phyloP scores from a whole-genome alignment of 73 alveolate species.

The Blepharisma stoltei region DNA sequence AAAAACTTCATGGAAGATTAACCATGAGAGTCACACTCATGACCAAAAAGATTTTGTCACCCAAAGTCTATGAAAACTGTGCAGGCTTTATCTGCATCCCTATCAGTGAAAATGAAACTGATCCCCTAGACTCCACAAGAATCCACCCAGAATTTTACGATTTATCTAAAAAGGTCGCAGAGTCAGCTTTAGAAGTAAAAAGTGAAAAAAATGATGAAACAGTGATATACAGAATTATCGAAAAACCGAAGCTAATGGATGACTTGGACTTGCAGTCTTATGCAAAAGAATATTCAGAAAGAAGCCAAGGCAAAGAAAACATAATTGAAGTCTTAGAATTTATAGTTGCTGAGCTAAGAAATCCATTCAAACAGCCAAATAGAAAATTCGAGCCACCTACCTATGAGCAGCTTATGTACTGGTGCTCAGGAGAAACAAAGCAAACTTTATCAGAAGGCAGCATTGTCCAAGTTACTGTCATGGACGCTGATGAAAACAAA shows the following conservation, averaged over 20 bases:
- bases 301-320: conserved; percentile 42
- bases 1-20: conserved; percentile 23
- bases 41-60: conserved; percentile 26
- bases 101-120: conserved; percentile 24
- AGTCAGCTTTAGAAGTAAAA: conserved; percentile 49
- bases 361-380: conserved; percentile 56
- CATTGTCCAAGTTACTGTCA: conserved; percentile 79
- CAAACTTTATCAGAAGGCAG: conserved; percentile 64
- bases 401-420: conserved; percentile 61
- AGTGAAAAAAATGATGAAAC: conserved; percentile 48
- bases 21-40: conserved; percentile 40
- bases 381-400: conserved; percentile 44
- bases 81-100: conserved; percentile 47
- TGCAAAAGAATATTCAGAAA: conserved; percentile 32
- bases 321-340: conserved; percentile 53
- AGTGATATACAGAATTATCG: conserved; percentile 50
- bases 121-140: conserved; percentile 77
- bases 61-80: conserved; percentile 34
- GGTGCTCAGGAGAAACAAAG: conserved; percentile 69
- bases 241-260: conserved; percentile 59
- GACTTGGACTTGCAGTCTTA: conserved; percentile 60
- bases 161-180: conserved; percentile 47
- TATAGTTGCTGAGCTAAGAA: conserved; percentile 64
- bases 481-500: conserved; percentile 44
- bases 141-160: conserved; percentile 67